phyloP scores from a whole-genome alignment of 306 rosid species.

The Quercus ilex region DNA sequence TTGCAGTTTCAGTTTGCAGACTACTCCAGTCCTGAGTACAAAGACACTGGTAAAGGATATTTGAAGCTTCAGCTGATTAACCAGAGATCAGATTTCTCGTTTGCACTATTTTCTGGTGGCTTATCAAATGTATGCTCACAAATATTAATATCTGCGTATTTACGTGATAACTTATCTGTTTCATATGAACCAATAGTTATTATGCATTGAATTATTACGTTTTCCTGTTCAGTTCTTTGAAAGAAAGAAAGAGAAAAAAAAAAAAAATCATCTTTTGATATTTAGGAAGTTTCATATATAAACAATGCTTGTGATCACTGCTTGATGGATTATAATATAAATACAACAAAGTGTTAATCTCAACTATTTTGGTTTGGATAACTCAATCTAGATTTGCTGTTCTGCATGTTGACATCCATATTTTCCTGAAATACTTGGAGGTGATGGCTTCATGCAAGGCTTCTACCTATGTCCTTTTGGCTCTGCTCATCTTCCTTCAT shows the following conservation, averaged over 20 bases:
- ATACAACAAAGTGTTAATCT: background rate
- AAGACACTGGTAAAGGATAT: slow-evolving; percentile 59
- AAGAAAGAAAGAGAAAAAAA: background rate
- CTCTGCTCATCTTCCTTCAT: background rate
- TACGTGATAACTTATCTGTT: background rate
- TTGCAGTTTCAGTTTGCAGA: slow-evolving; percentile 90
- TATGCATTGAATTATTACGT: background rate
- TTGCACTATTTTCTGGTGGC: slow-evolving; percentile 83
- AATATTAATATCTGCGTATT: background rate
- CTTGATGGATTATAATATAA: background rate
- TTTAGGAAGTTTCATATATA: background rate
- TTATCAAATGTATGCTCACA: slow-evolving; percentile 48
- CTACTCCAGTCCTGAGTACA: slow-evolving; percentile 58
- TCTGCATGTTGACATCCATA: background rate
- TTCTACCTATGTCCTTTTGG: background rate
- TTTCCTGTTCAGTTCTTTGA: background rate
- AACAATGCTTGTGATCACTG: background rate
- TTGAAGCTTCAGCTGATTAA: slow-evolving; percentile 84
- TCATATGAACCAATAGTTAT: background rate
- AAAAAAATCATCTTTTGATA: background rate
- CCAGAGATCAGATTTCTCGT: slow-evolving; percentile 90
- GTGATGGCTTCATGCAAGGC: background rate
- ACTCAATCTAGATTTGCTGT: background rate
- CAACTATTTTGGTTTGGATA: background rate
- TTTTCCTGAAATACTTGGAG: background rate